Evolutionary conservation across 768 basidiomycete genomes (phyloP), one percentile per base, ranked within the genome.

Genomic region (Coprinellus aureogranulatus): DNA sequence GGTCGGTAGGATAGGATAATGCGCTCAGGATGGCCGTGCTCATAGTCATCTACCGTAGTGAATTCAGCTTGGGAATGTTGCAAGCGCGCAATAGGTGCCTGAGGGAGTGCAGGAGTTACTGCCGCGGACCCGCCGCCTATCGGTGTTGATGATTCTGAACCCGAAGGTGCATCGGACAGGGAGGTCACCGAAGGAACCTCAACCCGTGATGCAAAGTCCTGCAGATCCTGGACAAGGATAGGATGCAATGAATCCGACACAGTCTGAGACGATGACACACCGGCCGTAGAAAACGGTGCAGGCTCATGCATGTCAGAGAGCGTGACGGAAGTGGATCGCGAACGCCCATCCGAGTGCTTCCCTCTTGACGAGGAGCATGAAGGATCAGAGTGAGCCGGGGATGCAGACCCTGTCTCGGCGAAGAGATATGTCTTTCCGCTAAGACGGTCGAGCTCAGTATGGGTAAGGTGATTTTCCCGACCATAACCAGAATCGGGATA

Each of bases 181-280:
- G 49, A 51, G 12, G 28, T 51, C 12, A n/a, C 6, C 28, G 49
- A 31, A 10, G 49, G 49, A 10, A 23, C 22, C 12, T 10, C 12
- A 22, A 28, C 34, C 18, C 59, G 58, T 27, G 63, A 44, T 20
- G 59, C 65, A 27, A 75, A 68, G 26, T 80, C 75, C 54, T 74
- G 74, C 74, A 85, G 68, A 61, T 86, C 85, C 45, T 81, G 78
- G 57, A 78, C 77, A 58, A 88, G 81, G 16, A 75, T 76, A 2
- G 81, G 78, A 61, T 85, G 49, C 30, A 51, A 34, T 6, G 6
- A 14, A 34, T 34, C 34, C 6, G 34, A 34, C 14, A 34, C 6
- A 14, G 6, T 14, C 6, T 34, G 34, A 14, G 34, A 34, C 14
- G 34, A 6, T 14, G 31, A 20, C 28, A 31, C 18, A 31, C 49